phyloP scores from a whole-genome alignment of 1,139 yeast genomes.

The Diutina catenulata region DNA sequence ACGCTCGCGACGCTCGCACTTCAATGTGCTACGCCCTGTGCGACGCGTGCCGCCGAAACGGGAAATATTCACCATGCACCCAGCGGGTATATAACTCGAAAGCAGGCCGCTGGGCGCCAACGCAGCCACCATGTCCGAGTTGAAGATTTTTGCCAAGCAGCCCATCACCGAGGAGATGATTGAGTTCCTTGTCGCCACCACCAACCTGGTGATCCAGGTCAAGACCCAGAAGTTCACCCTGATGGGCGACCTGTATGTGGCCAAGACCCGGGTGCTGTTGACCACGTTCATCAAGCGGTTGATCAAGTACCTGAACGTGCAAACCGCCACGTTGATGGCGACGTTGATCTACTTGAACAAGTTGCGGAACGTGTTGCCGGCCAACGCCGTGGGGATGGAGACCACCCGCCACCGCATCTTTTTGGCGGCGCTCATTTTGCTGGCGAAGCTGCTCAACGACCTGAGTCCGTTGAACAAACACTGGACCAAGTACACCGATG shows the following conservation, averaged over 20 bases:
- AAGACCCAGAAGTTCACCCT: conserved; percentile 13
- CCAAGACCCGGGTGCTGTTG: conserved; percentile 24
- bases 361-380: conserved; percentile 65
- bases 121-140: conserved; percentile 26
- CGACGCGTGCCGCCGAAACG: no score
- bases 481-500: conserved; percentile 89
- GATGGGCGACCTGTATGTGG: conserved; percentile 12
- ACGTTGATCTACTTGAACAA: conserved; percentile 73
- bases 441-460: conserved; percentile 88
- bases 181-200: conserved; percentile 65
- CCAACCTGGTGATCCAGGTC: conserved; percentile 64
- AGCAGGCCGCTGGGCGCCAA: no score
- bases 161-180: conserved; percentile 78
- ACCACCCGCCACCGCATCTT: conserved; percentile 91
- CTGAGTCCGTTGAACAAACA: conserved; percentile 90
- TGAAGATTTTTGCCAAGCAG: conserved; percentile 60
- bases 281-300: conserved; percentile 58
- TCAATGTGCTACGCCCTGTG: no score
- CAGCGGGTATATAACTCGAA: no score
- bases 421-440: conserved; percentile 73
- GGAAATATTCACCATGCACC: no score
- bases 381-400: conserved; percentile 85
- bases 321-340: conserved; percentile 91
- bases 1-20: no score
- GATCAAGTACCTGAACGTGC: conserved; percentile 77